Percentiles rank a stretch among this genome's conserved stretches.
phyloP scores from a whole-genome alignment of 1,284 basidiomycete species.

The Trichosporon ovoides region DNA sequence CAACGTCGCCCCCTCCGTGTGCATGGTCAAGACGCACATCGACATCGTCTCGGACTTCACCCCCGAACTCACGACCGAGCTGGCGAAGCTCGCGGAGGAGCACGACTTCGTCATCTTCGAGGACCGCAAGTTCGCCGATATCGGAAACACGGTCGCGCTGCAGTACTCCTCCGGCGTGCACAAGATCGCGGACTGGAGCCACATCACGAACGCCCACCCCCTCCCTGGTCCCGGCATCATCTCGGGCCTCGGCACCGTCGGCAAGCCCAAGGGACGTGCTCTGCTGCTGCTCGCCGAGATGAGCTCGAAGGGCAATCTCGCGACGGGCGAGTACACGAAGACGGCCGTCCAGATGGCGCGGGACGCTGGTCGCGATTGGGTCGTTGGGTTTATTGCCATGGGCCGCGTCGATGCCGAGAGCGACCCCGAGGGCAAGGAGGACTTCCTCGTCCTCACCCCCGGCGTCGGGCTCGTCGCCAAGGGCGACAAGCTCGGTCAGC shows the following conservation, averaged over 20 bases:
- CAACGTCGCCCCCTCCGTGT: constrained; percentile 79
- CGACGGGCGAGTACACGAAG: constrained; percentile 77
- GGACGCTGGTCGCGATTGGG: constrained; percentile 67
- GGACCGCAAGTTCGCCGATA: constrained; percentile 98
- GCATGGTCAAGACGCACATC: constrained; percentile 97
- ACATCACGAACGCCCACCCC: constrained; percentile 94
- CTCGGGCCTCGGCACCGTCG: constrained; percentile 77
- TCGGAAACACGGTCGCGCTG: constrained; percentile 92
- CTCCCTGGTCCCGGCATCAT: constrained; percentile 93
- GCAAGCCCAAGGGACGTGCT: constrained; percentile 75
- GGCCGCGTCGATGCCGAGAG: constrained; percentile 62
- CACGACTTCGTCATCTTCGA: constrained; percentile 97
- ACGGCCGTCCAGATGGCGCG: constrained; percentile 83
- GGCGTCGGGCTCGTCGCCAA: constrained; percentile 80
- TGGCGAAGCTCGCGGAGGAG: constrained; percentile 67
- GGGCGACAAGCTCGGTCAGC: constrained; percentile 89
- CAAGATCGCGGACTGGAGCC: constrained; percentile 91
- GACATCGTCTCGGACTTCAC: constrained; percentile 95
- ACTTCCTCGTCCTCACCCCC: constrained; percentile 88
- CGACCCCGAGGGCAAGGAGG: constrained; percentile 54
- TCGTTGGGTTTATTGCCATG: constrained; percentile 93
- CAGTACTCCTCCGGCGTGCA: constrained; percentile 93
- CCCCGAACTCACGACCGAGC: constrained; percentile 61
- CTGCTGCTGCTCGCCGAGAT: constrained; percentile 93
- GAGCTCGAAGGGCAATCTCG: constrained; percentile 84